phyloP scores from a whole-genome alignment of 805 yeast genomes.

The Zygoascus biomembranicola region DNA sequence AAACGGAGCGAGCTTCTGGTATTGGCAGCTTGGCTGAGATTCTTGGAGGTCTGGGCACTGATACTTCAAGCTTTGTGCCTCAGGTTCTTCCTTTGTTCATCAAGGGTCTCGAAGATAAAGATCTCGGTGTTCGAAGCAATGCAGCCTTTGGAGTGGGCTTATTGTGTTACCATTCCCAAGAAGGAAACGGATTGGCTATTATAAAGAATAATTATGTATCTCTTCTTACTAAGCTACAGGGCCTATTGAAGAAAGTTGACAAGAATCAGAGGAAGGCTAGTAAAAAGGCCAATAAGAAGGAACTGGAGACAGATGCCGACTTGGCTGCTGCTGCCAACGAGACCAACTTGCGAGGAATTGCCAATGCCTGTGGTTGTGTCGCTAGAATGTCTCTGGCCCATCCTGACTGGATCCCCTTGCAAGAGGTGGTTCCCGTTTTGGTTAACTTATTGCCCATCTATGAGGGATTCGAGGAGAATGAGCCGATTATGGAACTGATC shows the following conservation, averaged over 20 bases:
- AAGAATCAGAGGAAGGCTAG: conserved; percentile 27
- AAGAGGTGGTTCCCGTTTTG: conserved; percentile 65
- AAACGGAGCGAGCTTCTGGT: conserved; percentile 67
- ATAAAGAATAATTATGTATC: conserved; percentile 57
- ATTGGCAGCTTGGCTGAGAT: conserved; percentile 91
- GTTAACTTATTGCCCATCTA: conserved; percentile 75
- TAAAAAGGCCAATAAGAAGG: conserved; percentile 19
- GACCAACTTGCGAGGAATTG: conserved; percentile 71
- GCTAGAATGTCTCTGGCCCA: conserved; percentile 80
- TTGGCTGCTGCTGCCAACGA: conserved; percentile 48
- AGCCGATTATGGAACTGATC: conserved; percentile 76
- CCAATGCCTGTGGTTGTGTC: conserved; percentile 96
- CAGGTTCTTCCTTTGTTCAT: conserved; percentile 59
- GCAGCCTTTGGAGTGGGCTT: conserved; percentile 96
- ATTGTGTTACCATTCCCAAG: conserved; percentile 44
- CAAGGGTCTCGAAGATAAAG: conserved; percentile 62
- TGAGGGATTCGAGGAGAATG: conserved; percentile 86
- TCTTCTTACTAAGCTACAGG: conserved; percentile 59
- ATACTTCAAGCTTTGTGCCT: conserved; percentile 53
- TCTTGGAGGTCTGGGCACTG: conserved; percentile 58
- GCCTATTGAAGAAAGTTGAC: conserved; percentile 70
- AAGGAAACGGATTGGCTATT: conserved; percentile 33
- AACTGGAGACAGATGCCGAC: conserved; percentile 38
- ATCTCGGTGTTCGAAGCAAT: conserved; percentile 84
- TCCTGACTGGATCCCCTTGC: conserved; percentile 63